These are phyloP conservation scores for Sarocladiaceae sp. DNA, from an alignment of 2,329 filamentous ascomycete species.

Conservation along the genomic window DNA sequence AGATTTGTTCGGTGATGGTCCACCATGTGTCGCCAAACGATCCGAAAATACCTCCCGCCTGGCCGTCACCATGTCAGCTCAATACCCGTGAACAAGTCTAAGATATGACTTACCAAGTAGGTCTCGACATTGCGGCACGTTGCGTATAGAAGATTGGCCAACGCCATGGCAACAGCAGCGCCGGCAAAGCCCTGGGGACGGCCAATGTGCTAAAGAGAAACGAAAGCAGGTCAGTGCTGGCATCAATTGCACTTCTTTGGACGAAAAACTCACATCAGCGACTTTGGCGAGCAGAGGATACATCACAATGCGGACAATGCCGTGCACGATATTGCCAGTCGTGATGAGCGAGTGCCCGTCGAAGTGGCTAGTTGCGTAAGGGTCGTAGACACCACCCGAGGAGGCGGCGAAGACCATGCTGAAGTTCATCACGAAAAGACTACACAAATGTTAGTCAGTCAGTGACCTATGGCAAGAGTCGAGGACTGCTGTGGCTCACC, in stretches of 20 bases:
- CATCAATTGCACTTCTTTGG: background rate
- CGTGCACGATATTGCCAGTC: slow-evolving; percentile 42
- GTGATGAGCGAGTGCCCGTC: slow-evolving; percentile 44
- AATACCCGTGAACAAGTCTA: background rate
- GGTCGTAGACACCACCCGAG: slow-evolving; percentile 25
- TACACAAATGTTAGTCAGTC: slow-evolving; percentile 12
- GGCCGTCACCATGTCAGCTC: background rate
- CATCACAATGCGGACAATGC: slow-evolving; percentile 45
- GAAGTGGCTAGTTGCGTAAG: slow-evolving; percentile 33
- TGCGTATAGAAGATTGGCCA: slow-evolving; percentile 55
- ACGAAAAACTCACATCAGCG: slow-evolving; percentile 33
- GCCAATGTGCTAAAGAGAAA: slow-evolving; percentile 46
- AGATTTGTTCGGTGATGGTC: slow-evolving; percentile 36
- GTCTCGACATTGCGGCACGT: slow-evolving; percentile 46
- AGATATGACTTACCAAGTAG: slow-evolving; percentile 35
- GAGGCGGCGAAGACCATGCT: slow-evolving; percentile 25
- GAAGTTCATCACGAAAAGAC: slow-evolving; percentile 25
- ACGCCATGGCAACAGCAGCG: slow-evolving; percentile 21
- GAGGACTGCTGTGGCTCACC: background rate
- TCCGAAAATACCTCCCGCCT: slow-evolving; percentile 54
- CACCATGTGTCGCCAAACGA: slow-evolving; percentile 44
- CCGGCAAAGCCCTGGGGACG: slow-evolving; percentile 49
- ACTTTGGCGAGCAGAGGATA: slow-evolving; percentile 58
- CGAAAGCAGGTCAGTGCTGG: background rate
- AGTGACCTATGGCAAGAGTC: too few relatives aligned